These are phyloP conservation scores for Deinandra increscens DNA, from an alignment of 129 eudicot genomes.

Conservation along the genomic window DNA sequence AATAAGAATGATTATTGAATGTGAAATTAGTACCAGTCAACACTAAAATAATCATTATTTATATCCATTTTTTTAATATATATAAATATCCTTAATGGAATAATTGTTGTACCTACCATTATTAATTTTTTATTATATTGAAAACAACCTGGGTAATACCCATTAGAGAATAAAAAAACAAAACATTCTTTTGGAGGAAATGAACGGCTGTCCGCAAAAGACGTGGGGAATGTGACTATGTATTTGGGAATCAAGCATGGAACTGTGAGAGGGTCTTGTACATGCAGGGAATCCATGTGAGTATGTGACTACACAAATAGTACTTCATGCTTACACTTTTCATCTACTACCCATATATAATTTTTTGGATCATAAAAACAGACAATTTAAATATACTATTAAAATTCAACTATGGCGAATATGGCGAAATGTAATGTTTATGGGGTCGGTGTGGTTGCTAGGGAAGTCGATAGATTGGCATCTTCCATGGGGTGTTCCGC, in stretches of 20 bases:
- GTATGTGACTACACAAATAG: conserved; percentile 28
- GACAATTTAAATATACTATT: too few species aligned
- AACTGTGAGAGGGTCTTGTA: neutral
- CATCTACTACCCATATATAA: neutral
- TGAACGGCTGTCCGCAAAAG: conserved; percentile 31
- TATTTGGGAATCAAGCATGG: conserved; percentile 12
- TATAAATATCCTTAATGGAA: neutral
- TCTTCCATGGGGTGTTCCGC: too few species aligned
- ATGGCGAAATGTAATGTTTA: too few species aligned
- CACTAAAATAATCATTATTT: too few species aligned
- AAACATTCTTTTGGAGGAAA: neutral
- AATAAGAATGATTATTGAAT: too few species aligned
- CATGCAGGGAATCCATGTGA: conserved; percentile 20
- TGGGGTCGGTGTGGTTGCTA: too few species aligned
- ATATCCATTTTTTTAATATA: too few species aligned
- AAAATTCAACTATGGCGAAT: too few species aligned
- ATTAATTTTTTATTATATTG: neutral
- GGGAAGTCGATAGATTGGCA: too few species aligned
- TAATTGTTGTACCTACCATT: neutral
- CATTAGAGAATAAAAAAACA: neutral
- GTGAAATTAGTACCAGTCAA: too few species aligned
- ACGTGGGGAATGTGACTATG: conserved; percentile 33
- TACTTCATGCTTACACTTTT: conserved; percentile 11
- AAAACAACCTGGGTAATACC: neutral
- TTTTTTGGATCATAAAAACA: too few species aligned